Percentiles rank a stretch among this genome's conserved stretches.
Conservation (phyloP, 768 basidiomycete species). For the Chalciporus pseudorubinellus region DNA sequence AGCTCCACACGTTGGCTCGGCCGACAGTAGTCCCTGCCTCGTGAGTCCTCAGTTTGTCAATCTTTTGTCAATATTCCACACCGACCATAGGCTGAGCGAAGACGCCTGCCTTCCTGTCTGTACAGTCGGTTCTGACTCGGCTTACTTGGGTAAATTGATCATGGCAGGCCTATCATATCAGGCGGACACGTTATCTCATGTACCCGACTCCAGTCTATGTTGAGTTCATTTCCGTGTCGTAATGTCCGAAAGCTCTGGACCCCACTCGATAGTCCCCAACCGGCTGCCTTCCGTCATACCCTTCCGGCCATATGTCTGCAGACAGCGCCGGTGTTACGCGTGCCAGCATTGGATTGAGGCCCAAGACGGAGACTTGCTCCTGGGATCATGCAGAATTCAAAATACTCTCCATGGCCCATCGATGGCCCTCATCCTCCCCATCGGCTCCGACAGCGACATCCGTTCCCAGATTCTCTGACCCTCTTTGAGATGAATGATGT, state of each 20-base stretch:
- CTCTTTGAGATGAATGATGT: neutral
- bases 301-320: neutral
- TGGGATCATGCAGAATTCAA: no score
- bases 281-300: neutral
- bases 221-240: neutral
- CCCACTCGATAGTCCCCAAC: neutral
- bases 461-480: neutral
- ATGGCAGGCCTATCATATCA: neutral
- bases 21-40: neutral
- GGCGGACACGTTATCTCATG: neutral
- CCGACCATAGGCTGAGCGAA: neutral
- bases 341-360: neutral
- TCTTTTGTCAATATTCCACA: neutral
- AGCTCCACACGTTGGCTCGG: neutral
- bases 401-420: no score
- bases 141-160: neutral
- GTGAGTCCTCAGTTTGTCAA: neutral
- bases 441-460: neutral
- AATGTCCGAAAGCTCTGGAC: neutral
- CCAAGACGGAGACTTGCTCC: neutral
- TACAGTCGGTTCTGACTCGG: neutral
- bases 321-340: neutral
- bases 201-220: neutral
- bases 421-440: neutral
- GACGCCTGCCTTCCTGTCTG: neutral